Conservation (phyloP, 2,329 filamentous ascomycete genomes). For the Aspergillus quadrilineatus region DNA sequence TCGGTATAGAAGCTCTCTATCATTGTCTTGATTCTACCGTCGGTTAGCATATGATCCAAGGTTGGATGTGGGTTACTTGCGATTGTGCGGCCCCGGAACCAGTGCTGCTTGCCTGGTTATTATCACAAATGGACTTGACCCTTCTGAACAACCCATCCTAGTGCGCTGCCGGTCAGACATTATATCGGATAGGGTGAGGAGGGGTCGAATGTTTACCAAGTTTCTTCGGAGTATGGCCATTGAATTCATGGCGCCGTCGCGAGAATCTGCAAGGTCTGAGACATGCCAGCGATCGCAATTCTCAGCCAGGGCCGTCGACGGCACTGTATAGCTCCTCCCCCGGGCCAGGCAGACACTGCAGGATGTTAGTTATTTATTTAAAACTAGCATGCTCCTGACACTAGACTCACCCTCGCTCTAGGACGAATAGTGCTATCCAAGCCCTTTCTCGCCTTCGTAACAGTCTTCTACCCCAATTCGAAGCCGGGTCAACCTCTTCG, state of each 20-base stretch:
- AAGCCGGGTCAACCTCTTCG: slow-evolving; percentile 59
- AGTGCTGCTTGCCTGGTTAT: slow-evolving; percentile 31
- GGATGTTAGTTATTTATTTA: not conserved
- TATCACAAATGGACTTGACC: slow-evolving; percentile 40
- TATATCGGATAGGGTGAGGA: not conserved
- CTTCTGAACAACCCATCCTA: slow-evolving; percentile 35
- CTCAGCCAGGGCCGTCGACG: slow-evolving; percentile 64
- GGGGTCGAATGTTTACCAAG: slow-evolving; percentile 47
- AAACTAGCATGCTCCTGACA: not conserved
- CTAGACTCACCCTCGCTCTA: slow-evolving; percentile 61
- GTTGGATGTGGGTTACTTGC: slow-evolving; percentile 18
- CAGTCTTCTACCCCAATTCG: slow-evolving; percentile 60
- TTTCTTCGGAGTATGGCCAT: slow-evolving; percentile 69
- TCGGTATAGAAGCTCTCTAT: slow-evolving; percentile 66
- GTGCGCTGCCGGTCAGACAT: slow-evolving; percentile 9
- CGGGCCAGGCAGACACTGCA: slow-evolving; percentile 65
- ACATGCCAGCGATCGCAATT: slow-evolving; percentile 70
- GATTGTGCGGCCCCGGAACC: slow-evolving; percentile 34
- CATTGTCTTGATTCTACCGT: slow-evolving; percentile 52
- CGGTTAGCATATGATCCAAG: slow-evolving; percentile 11
- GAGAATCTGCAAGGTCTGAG: slow-evolving; percentile 61
- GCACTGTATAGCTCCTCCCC: slow-evolving; percentile 67
- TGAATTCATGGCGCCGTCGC: slow-evolving; percentile 69
- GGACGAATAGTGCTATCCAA: slow-evolving; percentile 70
- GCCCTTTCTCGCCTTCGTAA: slow-evolving; percentile 65